Evolutionary conservation across 306 rosid species (phyloP), one percentile per base, ranked within the genome.

Genomic region (Senna tora): DNA sequence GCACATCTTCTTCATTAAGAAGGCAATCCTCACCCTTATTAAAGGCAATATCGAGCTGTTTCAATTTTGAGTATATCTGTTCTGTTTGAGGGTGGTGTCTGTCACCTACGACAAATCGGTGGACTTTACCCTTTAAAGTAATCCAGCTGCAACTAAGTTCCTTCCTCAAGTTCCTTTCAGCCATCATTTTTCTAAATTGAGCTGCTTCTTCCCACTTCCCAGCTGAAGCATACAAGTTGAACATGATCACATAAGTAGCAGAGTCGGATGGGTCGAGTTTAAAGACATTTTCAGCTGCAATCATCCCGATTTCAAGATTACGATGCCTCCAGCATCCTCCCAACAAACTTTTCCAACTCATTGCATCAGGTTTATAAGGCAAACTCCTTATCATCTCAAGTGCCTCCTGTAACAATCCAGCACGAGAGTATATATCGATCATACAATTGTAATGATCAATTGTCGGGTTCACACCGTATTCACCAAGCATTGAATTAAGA

Each of bases 181-280:
- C 78, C 88, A 89, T 86, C 87, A 72, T 60, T 80, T 70, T 82
- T 69, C 91, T 81, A 55, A 52, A 75, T 60, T 42, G 67, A 17
- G 84, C 84, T 7, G 90, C 90, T 79, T 86, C 84, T 79, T 81
- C 78, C 87, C 85, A 88, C 71, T 84, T 86, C 56, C 84, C 90
- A 45, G 57, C 74, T 57, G 69, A 82, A 58, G 87, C 86, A 72
- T 70, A 60, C 66, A 84, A 80, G 76, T 86, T 82, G 71, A 86
- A 84, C 87, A 88, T 82, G 71, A 77, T 80, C 52, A 86, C 79
- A 70, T 83, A 81, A 69, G 82, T 75, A 61, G 90, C 77, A 33
- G 87, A 72, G 65, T 85, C 88, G 12, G 75, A 75, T 2, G 87
- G 87, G 33, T 88, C 88, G 25, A 81, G 66, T 8, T 43, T 72